Evolutionary conservation across 257 asterid species (phyloP).

Genomic region (Lithospermum erythrorhizon): DNA sequence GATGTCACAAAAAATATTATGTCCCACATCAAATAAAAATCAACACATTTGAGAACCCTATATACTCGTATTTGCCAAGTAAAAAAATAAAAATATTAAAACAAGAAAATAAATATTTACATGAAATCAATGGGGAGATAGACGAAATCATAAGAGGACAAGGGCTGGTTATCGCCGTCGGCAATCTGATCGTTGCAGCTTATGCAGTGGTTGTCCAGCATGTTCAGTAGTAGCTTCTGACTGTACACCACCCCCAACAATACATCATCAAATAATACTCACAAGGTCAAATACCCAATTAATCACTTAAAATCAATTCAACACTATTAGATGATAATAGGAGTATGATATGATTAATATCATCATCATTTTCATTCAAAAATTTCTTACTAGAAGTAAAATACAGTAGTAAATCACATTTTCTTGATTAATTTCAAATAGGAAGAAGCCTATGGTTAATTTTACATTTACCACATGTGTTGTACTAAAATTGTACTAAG

Average conservation of each 20-base stretch:
- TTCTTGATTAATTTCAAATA: too few relatives aligned
- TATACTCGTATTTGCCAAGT: background rate
- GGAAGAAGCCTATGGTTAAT: too few relatives aligned
- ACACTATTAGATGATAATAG: too few relatives aligned
- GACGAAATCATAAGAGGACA: conserved; percentile 87
- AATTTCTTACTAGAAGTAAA: too few relatives aligned
- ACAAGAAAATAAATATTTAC: conserved; percentile 21
- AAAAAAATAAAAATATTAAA: background rate
- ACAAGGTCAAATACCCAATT: background rate
- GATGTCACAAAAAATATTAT: conserved; percentile 18
- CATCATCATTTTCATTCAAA: too few relatives aligned
- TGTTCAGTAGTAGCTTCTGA: conserved; percentile 89
- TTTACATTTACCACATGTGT: too few relatives aligned
- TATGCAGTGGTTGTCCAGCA: conserved; percentile 98
- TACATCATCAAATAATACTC: conserved; percentile 9
- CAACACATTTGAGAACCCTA: too few relatives aligned
- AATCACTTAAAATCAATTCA: background rate
- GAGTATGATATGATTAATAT: background rate
- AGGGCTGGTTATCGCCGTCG: conserved; percentile 63
- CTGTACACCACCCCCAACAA: conserved; percentile 32
- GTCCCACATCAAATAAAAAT: too few relatives aligned
- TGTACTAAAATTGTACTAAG: too few relatives aligned
- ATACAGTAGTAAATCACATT: too few relatives aligned
- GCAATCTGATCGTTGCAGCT: conserved; percentile 89
- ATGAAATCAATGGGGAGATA: conserved; percentile 95